Percentiles rank a stretch among this genome's conserved stretches.
Evolutionary conservation across 352 stramenopile genomes (phyloP).

Genomic region (Lagenidium giganteum): DNA sequence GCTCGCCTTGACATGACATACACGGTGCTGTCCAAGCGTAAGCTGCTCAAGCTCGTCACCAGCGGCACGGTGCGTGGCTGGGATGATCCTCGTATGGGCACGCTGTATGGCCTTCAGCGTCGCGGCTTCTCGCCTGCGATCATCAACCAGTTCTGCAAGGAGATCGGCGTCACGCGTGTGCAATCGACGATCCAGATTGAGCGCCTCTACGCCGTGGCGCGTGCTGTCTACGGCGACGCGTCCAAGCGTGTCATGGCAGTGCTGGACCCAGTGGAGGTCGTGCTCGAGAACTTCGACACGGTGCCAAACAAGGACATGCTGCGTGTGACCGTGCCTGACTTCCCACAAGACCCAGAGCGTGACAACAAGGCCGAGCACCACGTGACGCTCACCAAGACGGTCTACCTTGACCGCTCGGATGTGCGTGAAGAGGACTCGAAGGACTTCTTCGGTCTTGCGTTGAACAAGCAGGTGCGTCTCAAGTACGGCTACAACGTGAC

Average conservation of each 20-base stretch:
- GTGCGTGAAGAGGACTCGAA: constrained; percentile 52
- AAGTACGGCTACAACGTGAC: constrained; percentile 95
- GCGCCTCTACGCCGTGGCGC: constrained; percentile 65
- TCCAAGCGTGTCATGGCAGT: constrained; percentile 79
- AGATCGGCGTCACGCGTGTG: constrained; percentile 81
- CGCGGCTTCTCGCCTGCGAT: constrained; percentile 83
- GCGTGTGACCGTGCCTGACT: constrained; percentile 56
- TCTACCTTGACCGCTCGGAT: constrained; percentile 75
- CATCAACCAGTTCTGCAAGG: constrained; percentile 85
- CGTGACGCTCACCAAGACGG: constrained; percentile 47
- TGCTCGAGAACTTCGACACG: constrained; percentile 62
- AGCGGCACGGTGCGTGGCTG: constrained; percentile 86
- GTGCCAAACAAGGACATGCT: constrained; percentile 30
- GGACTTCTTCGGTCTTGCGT: constrained; percentile 95
- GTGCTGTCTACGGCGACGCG: constrained; percentile 56
- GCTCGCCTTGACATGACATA: constrained; percentile 96
- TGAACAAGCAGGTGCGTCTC: constrained; percentile 93
- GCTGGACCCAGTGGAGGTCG: constrained; percentile 69
- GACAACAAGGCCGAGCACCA: constrained; percentile 52
- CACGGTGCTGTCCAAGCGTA: constrained; percentile 98
- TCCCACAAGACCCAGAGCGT: constrained; percentile 64
- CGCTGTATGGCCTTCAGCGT: constrained; percentile 91
- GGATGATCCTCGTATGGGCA: constrained; percentile 97
- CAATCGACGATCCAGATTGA: constrained; percentile 88
- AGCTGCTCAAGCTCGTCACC: constrained; percentile 97